Conservation (phyloP, 768 basidiomycete genomes). For the Podaxis sp. region DNA sequence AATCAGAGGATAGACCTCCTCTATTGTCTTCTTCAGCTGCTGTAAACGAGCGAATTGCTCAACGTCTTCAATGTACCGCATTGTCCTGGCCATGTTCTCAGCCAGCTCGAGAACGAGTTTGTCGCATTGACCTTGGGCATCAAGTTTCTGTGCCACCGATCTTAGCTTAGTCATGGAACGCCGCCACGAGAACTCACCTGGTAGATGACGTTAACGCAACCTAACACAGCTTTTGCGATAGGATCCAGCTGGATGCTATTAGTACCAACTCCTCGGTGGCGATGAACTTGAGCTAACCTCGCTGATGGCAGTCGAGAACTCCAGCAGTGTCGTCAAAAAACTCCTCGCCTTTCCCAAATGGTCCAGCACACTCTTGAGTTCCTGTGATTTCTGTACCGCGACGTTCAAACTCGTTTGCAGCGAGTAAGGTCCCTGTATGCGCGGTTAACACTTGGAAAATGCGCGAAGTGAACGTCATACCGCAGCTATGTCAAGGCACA, state of each 20-base stretch:
- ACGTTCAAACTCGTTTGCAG: constrained; percentile 12
- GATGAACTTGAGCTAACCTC: constrained; percentile 16
- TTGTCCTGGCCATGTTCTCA: constrained; percentile 22
- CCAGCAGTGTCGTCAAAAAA: constrained; percentile 19
- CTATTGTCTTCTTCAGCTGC: constrained; percentile 23
- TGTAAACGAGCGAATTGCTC: constrained; percentile 23
- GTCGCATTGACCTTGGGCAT: constrained; percentile 19
- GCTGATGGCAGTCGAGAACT: constrained; percentile 18
- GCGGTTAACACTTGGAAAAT: neutral
- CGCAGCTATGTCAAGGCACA: constrained; percentile 16
- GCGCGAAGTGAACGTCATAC: constrained; percentile 3
- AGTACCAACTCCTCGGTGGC: neutral
- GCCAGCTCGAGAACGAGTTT: constrained; percentile 19
- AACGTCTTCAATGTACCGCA: constrained; percentile 24
- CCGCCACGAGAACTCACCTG: constrained; percentile 9
- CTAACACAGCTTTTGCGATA: constrained; percentile 23
- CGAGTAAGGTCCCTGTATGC: constrained; percentile 1
- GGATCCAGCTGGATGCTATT: constrained; percentile 13
- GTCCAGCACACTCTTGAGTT: constrained; percentile 19
- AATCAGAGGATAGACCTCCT: constrained; percentile 23
- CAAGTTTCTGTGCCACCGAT: constrained; percentile 13
- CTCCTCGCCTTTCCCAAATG: constrained; percentile 17
- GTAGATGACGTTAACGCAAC: constrained; percentile 23
- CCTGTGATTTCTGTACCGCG: constrained; percentile 15
- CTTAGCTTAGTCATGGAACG: neutral